Percentiles rank a stretch among this genome's conserved stretches.
Conservation (phyloP, 2,329 filamentous ascomycete genomes). For the Paecilomyces formosus region DNA sequence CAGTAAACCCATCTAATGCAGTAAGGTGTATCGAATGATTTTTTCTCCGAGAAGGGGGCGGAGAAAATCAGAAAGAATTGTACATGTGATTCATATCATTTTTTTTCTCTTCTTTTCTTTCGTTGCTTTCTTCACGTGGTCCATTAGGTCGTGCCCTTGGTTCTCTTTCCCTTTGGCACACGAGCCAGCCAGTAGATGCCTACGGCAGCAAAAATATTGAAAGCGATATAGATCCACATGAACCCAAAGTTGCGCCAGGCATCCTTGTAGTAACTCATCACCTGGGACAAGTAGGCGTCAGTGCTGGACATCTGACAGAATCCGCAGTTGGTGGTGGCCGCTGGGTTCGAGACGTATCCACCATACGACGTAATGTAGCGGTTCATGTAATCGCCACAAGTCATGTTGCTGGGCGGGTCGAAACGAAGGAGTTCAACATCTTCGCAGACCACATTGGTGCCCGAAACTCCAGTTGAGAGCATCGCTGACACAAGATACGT, state of each 20-base stretch:
- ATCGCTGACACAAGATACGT: slow-evolving; percentile 52
- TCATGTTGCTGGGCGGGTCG: slow-evolving; percentile 49
- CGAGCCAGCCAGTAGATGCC: slow-evolving; percentile 50
- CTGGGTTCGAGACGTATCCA: slow-evolving; percentile 36
- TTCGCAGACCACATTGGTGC: slow-evolving; percentile 22
- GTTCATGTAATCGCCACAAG: slow-evolving; percentile 49
- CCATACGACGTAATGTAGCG: slow-evolving; percentile 32
- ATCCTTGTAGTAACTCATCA: slow-evolving; percentile 38
- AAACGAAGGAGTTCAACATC: slow-evolving; percentile 23
- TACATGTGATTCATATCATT: no score
- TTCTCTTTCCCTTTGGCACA: background rate
- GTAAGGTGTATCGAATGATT: background rate
- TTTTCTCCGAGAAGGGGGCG: background rate
- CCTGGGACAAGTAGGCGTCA: slow-evolving; percentile 40
- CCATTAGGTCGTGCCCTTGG: background rate
- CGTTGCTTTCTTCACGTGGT: background rate
- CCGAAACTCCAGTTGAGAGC: slow-evolving; percentile 30
- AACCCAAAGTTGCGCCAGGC: slow-evolving; percentile 66
- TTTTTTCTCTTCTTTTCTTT: background rate
- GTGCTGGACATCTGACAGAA: slow-evolving; percentile 43
- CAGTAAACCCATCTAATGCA: background rate
- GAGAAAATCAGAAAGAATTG: background rate
- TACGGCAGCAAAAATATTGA: slow-evolving; percentile 56
- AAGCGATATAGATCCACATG: slow-evolving; percentile 58
- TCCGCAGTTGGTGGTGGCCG: slow-evolving; percentile 39